Evolutionary conservation across 208 protist genomes (phyloP), one percentile per base, ranked within the genome.

Genomic region (Endotrypanum monterogeii): DNA sequence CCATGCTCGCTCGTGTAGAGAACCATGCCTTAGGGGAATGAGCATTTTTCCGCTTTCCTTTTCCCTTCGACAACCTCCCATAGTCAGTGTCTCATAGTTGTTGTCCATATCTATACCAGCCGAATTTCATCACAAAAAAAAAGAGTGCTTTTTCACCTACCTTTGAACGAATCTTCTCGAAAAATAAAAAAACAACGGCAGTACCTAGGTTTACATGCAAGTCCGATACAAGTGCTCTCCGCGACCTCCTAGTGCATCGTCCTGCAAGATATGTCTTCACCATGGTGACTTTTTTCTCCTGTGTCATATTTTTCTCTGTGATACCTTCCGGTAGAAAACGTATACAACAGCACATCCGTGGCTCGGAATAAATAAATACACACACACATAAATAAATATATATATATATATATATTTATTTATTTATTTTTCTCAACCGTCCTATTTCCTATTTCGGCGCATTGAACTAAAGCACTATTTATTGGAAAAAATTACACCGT

Each of bases 1-100:
- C 60, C 12, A 89, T 92, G 83, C 67, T 75, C 30, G 71, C 74
- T 9, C 70, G 61, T 35, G 70, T 67, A 41, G 74, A 74, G 51
- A 54, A 74, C 30, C 58, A 69, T 20, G 71, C 69, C 23, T 37
- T 85, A 60, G 71, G 51, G 8, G 35, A 77, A 2, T 86, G 60
- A 70, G 6, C 14, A 4, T n/a, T 32, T 44, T 55, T 2, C 32
- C 25, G 23, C 28, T 28, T n/a, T 35, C 44, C 30, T 16, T 25
- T 20, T 25, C n/a, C 20, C 25, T 6, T 35, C 41, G 55, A 30
- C 66, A 14, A 25, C 25, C 32, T 37, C 44, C n/a, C 4, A 4
- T 23, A 39, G 16, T 52, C 3, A 11, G 16, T 54, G 28, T 14
- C 60, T 39, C 37, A 65, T 23, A 65, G 23, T 30, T 2, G 39